These are phyloP conservation scores for Priceomyces haplophilus DNA, from an alignment of 805 yeast species.

Conservation along the genomic window DNA sequence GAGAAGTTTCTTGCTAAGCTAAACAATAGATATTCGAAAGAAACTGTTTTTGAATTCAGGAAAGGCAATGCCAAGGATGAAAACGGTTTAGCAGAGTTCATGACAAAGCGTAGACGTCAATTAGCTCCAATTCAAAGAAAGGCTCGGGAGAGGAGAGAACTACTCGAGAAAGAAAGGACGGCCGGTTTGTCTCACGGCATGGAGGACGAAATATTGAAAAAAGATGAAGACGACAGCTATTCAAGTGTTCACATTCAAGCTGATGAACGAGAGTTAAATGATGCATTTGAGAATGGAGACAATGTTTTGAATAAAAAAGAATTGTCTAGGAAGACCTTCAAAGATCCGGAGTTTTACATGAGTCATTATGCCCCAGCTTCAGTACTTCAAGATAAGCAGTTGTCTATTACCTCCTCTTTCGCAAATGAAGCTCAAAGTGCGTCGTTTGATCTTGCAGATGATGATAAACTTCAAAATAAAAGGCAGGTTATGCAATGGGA, in stretches of 20 bases:
- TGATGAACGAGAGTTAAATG: conserved; percentile 46
- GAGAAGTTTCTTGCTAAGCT: conserved; percentile 68
- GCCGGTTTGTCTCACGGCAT: conserved; percentile 72
- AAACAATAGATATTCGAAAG: conserved; percentile 67
- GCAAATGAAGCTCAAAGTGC: conserved; percentile 83
- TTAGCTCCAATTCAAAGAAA: conserved; percentile 83
- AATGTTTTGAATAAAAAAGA: conserved; percentile 26
- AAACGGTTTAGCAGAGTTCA: conserved; percentile 70
- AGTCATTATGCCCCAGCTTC: conserved; percentile 86
- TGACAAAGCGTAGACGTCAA: conserved; percentile 83
- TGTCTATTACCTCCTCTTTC: conserved; percentile 57
- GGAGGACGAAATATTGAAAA: conserved; percentile 68
- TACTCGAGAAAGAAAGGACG: conserved; percentile 67
- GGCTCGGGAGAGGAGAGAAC: conserved; percentile 65
- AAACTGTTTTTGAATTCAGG: conserved; percentile 88
- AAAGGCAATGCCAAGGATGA: conserved; percentile 42
- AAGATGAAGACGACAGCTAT: conserved; percentile 49
- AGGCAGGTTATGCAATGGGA: conserved; percentile 88
- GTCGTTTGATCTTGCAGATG: conserved; percentile 75
- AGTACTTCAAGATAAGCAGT: conserved; percentile 77
- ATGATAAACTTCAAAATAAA: conserved; percentile 69
- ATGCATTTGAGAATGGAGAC: conserved; percentile 55
- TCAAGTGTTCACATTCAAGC: conserved; percentile 34
- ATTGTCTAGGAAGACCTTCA: conserved; percentile 49
- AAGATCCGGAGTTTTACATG: conserved; percentile 77